Conservation (phyloP, 2,329 filamentous ascomycete genomes). For the Sodiomyces alkalinus region DNA sequence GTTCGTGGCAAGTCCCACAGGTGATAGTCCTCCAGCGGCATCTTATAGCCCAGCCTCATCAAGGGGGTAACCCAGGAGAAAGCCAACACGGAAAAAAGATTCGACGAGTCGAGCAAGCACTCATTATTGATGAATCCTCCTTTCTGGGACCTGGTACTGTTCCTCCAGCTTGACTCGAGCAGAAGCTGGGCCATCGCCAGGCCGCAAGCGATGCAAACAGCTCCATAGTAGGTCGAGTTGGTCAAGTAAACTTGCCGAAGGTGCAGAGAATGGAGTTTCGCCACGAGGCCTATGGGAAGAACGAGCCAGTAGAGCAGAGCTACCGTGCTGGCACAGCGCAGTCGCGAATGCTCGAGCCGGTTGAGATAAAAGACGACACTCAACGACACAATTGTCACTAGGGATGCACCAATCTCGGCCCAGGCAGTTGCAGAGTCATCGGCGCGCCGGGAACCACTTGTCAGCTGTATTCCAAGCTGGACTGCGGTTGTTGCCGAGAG, state of each 20-base stretch:
- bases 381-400: conserved; percentile 60
- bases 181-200: conserved; percentile 56
- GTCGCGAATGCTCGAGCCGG: conserved; percentile 72
- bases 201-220: conserved; percentile 57
- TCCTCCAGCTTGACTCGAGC: conserved; percentile 75
- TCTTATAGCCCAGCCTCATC: conserved; percentile 89
- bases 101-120: conserved; percentile 75
- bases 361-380: conserved; percentile 64
- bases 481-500: conserved; percentile 53
- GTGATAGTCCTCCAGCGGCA: conserved; percentile 86
- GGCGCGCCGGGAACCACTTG: conserved; percentile 66
- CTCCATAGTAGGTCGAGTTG: conserved; percentile 59
- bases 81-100: conserved; percentile 82
- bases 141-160: conserved; percentile 48
- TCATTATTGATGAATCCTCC: conserved; percentile 44
- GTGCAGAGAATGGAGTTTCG: conserved; percentile 78
- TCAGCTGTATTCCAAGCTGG: conserved; percentile 60
- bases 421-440: conserved; percentile 67
- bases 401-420: too few relatives aligned
- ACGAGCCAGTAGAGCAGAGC: conserved; percentile 88
- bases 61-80: conserved; percentile 98
- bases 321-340: conserved; percentile 73
- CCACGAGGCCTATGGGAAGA: conserved; percentile 58
- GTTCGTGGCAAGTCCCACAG: conserved; percentile 77
- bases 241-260: conserved; percentile 56